Evolutionary conservation across 139 green algal species (phyloP).

Genomic region (Nannochloris sp.): DNA sequence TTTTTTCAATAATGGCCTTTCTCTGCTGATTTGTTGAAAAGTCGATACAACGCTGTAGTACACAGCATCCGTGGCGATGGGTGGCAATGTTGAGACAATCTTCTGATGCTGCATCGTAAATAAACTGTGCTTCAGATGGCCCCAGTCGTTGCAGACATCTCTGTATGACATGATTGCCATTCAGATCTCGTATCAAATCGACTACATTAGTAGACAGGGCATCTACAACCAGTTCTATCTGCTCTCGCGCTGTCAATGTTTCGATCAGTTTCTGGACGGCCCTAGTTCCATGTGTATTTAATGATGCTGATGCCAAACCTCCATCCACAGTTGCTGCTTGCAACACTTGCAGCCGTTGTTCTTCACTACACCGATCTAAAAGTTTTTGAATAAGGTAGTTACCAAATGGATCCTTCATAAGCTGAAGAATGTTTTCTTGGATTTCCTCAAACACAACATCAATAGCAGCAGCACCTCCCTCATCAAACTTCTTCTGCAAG

Average conservation of each 20-base stretch:
- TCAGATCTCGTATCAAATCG: conserved; percentile 92
- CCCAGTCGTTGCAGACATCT: conserved; percentile 84
- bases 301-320: conserved; percentile 75
- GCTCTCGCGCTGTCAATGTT: conserved; percentile 61
- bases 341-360: conserved; percentile 78
- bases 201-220: conserved; percentile 80
- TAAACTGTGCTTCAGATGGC: conserved; percentile 76
- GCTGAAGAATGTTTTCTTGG: conserved; percentile 67
- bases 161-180: conserved; percentile 99
- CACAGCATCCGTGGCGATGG: conserved; percentile 97
- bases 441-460: conserved; percentile 64
- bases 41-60: conserved; percentile 98
- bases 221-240: conserved; percentile 70
- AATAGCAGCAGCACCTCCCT: conserved; percentile 75
- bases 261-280: conserved; percentile 95
- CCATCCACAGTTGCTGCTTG: conserved; percentile 58
- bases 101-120: conserved; percentile 78
- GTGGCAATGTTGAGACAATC: conserved; percentile 90
- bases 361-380: conserved; percentile 84
- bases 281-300: conserved; percentile 94
- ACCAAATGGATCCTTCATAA: conserved; percentile 99
- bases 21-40: conserved; percentile 78
- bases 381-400: conserved; percentile 99
- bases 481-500: conserved; percentile 96
- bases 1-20: conserved; percentile 63